phyloP scores from a whole-genome alignment of 208 protist genomes.

The Trichomonas gallinae region DNA sequence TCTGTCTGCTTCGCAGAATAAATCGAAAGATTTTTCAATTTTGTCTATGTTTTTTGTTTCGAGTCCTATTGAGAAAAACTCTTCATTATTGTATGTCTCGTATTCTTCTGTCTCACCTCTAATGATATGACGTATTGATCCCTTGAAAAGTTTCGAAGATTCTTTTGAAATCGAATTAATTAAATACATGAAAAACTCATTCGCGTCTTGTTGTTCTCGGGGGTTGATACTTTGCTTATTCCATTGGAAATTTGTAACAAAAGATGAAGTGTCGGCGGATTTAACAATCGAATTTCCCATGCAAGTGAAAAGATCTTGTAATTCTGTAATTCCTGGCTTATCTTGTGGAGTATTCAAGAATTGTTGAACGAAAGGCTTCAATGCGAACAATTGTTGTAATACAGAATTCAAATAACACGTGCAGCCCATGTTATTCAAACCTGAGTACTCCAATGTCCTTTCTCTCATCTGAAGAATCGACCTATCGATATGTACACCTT shows the following conservation, averaged over 20 bases:
- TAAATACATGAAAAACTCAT: not conserved
- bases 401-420: not conserved
- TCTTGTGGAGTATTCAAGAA: not conserved
- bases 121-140: not conserved
- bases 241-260: not conserved
- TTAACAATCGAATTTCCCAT: not conserved
- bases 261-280: not conserved
- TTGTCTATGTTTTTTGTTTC: not conserved
- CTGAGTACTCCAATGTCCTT: not conserved
- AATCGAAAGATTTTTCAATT: not conserved
- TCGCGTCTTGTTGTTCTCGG: not conserved
- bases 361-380: not conserved
- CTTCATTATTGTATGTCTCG: not conserved
- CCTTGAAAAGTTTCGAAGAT: not conserved
- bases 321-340: not conserved
- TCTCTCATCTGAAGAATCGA: too few species aligned
- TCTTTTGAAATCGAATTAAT: not conserved
- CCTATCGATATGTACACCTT: too few species aligned
- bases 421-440: not conserved
- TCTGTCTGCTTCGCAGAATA: not conserved
- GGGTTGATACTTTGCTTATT: not conserved
- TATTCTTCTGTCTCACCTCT: not conserved
- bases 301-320: not conserved
- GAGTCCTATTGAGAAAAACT: not conserved
- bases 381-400: not conserved